Conservation (phyloP, 331 rosid genomes). For the Erythrophleum ivorense region DNA sequence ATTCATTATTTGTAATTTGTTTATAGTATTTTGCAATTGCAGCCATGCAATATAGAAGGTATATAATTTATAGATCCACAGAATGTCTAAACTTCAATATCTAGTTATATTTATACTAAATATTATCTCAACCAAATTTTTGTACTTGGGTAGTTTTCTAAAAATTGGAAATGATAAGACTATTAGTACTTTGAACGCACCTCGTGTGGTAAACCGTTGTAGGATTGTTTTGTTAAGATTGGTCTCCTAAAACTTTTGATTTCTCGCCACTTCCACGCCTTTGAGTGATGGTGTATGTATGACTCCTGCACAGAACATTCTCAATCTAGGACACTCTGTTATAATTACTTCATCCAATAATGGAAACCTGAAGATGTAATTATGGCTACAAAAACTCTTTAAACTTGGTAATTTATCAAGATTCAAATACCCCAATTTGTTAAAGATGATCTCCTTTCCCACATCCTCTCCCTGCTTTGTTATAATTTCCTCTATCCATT, state of each 20-base stretch:
- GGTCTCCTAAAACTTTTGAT: not conserved
- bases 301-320: not conserved
- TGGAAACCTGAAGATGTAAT: not conserved
- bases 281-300: not conserved
- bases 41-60: no score
- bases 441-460: not conserved
- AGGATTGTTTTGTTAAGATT: not conserved
- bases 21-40: no score
- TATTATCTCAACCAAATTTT: no score
- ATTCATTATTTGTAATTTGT: no score
- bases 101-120: no score
- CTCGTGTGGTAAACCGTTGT: not conserved
- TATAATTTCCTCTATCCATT: not conserved
- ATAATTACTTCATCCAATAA: not conserved
- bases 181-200: no score
- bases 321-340: not conserved
- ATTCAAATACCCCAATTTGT: not conserved
- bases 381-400: not conserved
- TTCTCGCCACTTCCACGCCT: not conserved
- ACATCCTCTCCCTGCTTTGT: not conserved
- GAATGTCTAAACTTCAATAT: no score
- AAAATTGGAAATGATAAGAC: no score
- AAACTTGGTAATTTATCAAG: not conserved
- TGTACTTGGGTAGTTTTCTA: no score
- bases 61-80: no score